Conservation (phyloP, 768 basidiomycete species). For the Russula abietina region DNA sequence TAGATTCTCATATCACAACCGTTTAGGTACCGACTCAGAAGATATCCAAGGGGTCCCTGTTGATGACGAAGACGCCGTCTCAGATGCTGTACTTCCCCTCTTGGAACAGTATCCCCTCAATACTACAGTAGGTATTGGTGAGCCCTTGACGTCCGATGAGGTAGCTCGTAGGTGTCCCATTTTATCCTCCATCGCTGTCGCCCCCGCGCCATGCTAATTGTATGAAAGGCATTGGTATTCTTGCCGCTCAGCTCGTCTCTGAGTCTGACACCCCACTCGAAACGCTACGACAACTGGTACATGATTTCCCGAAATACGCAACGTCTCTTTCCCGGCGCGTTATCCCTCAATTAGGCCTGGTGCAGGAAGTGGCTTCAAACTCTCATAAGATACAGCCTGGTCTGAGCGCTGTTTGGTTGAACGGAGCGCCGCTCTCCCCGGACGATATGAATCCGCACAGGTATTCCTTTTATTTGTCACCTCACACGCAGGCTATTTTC, state of each 20-base stretch:
- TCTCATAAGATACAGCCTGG: constrained; percentile 48
- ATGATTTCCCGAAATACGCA: constrained; percentile 88
- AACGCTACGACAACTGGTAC: constrained; percentile 62
- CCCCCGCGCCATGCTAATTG: constrained; percentile 38
- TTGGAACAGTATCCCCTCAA: constrained; percentile 32
- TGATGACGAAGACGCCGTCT: constrained; percentile 16
- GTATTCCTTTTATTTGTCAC: constrained; percentile 31
- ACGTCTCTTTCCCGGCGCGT: constrained; percentile 68
- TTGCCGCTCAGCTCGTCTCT: constrained; percentile 70
- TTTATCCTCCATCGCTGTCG: background rate
- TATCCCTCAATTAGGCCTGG: constrained; percentile 42
- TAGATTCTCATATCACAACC: background rate
- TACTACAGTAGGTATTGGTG: constrained; percentile 36
- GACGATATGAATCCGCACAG: constrained; percentile 68
- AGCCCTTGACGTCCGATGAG: constrained; percentile 49
- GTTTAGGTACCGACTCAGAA: constrained; percentile 15
- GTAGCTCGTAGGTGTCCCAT: constrained; percentile 30
- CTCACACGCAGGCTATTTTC: background rate
- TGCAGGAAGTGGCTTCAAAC: constrained; percentile 53
- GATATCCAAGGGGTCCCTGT: background rate
- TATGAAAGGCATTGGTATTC: constrained; percentile 55
- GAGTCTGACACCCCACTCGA: constrained; percentile 48
- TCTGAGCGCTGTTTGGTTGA: constrained; percentile 66
- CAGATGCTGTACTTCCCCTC: constrained; percentile 22
- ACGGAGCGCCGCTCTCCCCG: constrained; percentile 57